These are phyloP conservation scores for Ceratobasidium sp. DNA, from an alignment of 1,284 basidiomycete species.

Conservation along the genomic window DNA sequence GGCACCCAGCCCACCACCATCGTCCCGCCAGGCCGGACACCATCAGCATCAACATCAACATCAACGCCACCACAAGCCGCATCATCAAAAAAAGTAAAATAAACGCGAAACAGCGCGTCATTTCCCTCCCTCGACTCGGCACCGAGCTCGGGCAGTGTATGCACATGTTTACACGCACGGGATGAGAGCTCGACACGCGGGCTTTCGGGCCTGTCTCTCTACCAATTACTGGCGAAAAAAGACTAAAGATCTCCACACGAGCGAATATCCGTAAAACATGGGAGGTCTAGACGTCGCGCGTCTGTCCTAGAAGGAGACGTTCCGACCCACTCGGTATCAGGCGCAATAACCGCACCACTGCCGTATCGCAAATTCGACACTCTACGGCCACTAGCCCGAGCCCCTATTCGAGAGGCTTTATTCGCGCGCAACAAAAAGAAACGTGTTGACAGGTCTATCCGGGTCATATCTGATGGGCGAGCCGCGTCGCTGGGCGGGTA, in stretches of 20 bases:
- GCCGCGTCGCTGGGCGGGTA: background rate
- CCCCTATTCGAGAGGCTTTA: constrained; percentile 10
- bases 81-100: constrained; percentile 28
- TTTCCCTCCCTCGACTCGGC: background rate
- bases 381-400: constrained; percentile 9
- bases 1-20: constrained; percentile 8
- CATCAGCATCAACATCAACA: constrained; percentile 18
- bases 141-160: background rate
- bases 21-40: background rate
- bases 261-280: constrained; percentile 9
- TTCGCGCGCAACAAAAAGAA: constrained; percentile 3
- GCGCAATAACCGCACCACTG: background rate
- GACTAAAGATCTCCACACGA: constrained; percentile 5
- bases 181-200: constrained; percentile 15
- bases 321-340: constrained; percentile 3
- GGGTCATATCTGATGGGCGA: constrained; percentile 5
- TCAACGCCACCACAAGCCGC: constrained; percentile 13
- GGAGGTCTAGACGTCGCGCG: background rate
- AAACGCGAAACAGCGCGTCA: constrained; percentile 2
- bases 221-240: constrained; percentile 6
- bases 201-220: background rate
- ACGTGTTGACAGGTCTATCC: constrained; percentile 31
- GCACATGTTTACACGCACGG: background rate
- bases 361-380: constrained; percentile 14
- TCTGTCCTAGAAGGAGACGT: no score